phyloP scores from a whole-genome alignment of 2,329 filamentous ascomycete species.

The Verticillium zaregamsianum region DNA sequence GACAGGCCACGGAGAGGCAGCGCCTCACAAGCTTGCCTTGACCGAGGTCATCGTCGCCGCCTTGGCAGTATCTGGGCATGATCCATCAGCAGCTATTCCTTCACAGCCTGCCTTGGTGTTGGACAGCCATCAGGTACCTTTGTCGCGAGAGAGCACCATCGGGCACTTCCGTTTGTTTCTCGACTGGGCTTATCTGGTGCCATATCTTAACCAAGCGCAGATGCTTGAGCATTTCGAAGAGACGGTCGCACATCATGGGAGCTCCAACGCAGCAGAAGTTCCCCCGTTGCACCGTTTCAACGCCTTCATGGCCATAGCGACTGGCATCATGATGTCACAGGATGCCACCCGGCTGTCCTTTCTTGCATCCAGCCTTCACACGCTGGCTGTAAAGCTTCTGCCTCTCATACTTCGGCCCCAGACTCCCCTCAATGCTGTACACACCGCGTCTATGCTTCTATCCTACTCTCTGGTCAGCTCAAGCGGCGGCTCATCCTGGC shows the following conservation, averaged over 20 bases:
- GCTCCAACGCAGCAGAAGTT: not conserved
- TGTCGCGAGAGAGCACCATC: not conserved
- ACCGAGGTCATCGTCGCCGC: conserved; percentile 4
- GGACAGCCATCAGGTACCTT: not conserved
- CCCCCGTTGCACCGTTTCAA: conserved; percentile 5
- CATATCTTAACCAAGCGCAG: conserved; percentile 1
- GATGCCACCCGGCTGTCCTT: conserved; percentile 3
- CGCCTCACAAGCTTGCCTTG: conserved; percentile 3
- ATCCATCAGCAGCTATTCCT: conserved; percentile 4
- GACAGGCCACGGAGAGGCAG: not conserved
- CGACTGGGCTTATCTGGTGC: not conserved
- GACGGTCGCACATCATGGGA: not conserved
- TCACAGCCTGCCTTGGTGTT: not conserved
- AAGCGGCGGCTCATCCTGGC: conserved; percentile 5
- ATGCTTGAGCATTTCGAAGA: conserved; percentile 5
- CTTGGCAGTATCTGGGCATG: conserved; percentile 4
- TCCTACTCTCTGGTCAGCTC: conserved; percentile 6
- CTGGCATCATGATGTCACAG: conserved; percentile 4
- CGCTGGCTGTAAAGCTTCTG: conserved; percentile 1
- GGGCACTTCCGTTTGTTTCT: conserved; percentile 1
- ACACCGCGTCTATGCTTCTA: conserved; percentile 6
- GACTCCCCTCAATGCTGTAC: not conserved
- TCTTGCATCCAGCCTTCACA: conserved; percentile 3
- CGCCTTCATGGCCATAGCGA: conserved; percentile 4
- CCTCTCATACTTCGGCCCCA: conserved; percentile 1